These are phyloP conservation scores for Cymbidium sinense DNA, from an alignment of 106 monocot genomes.

Conservation along the genomic window DNA sequence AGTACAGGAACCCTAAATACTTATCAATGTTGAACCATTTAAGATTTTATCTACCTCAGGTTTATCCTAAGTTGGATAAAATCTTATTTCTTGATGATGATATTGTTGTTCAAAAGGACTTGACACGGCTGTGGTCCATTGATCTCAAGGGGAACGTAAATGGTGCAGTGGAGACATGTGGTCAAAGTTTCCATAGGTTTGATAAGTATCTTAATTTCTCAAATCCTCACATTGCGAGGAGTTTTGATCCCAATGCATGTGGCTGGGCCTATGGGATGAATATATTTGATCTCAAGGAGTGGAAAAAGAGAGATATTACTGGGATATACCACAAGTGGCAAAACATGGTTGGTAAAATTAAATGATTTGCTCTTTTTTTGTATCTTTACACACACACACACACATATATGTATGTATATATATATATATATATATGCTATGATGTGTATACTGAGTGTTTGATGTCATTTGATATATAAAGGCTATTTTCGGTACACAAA, in stretches of 20 bases:
- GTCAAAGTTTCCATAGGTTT: conserved; percentile 58
- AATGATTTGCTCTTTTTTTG: background rate
- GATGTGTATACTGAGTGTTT: background rate
- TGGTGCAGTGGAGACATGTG: conserved; percentile 66
- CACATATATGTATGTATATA: too few relatives aligned
- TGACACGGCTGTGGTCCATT: conserved; percentile 42
- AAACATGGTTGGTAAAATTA: conserved; percentile 33
- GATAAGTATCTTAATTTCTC: conserved; percentile 68
- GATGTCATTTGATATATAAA: too few relatives aligned
- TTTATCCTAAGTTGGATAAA: conserved; percentile 54
- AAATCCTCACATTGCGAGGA: conserved; percentile 47
- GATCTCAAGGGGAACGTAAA: conserved; percentile 53
- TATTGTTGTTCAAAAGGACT: conserved; percentile 52
- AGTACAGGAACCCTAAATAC: conserved; percentile 47
- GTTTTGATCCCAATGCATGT: conserved; percentile 60
- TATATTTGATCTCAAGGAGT: conserved; percentile 55
- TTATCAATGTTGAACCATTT: conserved; percentile 59
- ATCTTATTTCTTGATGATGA: conserved; percentile 64
- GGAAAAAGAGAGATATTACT: conserved; percentile 59
- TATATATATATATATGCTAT: background rate
- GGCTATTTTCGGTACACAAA: too few relatives aligned
- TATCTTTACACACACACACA: background rate
- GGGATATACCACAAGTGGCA: conserved; percentile 66
- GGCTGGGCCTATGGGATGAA: conserved; percentile 73
- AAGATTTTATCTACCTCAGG: conserved; percentile 50